These are phyloP conservation scores for Cercophora sp. DNA, from an alignment of 495 filamentous ascomycete genomes.

Conservation along the genomic window DNA sequence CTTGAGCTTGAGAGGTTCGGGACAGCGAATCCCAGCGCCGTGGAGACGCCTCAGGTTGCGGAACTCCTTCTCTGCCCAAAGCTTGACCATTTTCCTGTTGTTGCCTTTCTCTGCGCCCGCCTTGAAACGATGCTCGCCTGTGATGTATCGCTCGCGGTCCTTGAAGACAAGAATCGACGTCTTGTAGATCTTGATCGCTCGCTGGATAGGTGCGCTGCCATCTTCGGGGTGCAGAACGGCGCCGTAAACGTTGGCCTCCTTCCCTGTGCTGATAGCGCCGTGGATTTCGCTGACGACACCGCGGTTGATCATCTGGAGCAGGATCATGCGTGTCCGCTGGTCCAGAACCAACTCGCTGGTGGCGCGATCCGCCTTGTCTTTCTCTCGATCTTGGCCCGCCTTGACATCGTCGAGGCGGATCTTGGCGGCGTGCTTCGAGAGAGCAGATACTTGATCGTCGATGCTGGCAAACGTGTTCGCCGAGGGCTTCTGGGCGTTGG, in stretches of 20 bases:
- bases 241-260: conserved; percentile 97
- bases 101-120: conserved; percentile 85
- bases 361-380: conserved; percentile 87
- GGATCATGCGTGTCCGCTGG: conserved; percentile 87
- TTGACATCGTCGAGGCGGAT: conserved; percentile 73
- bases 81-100: conserved; percentile 90
- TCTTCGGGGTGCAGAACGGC: conserved; percentile 40
- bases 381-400: conserved; percentile 47
- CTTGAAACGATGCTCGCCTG: conserved; percentile 75
- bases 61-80: conserved; percentile 99
- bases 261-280: conserved; percentile 89
- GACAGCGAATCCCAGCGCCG: conserved; percentile 79
- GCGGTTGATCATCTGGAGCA: conserved; percentile 91
- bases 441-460: conserved; percentile 80
- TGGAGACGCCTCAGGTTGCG: conserved; percentile 83
- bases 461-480: conserved; percentile 73
- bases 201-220: conserved; percentile 45
- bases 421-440: conserved; percentile 84
- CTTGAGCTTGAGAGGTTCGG: conserved; percentile 82
- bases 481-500: conserved; percentile 77
- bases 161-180: conserved; percentile 96
- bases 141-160: conserved; percentile 90
- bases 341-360: conserved; percentile 93
- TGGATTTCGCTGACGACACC: conserved; percentile 78
- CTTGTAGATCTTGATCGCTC: conserved; percentile 98